These are phyloP conservation scores for Teunomyces tritomae DNA, from an alignment of 805 yeast species.

Conservation along the genomic window DNA sequence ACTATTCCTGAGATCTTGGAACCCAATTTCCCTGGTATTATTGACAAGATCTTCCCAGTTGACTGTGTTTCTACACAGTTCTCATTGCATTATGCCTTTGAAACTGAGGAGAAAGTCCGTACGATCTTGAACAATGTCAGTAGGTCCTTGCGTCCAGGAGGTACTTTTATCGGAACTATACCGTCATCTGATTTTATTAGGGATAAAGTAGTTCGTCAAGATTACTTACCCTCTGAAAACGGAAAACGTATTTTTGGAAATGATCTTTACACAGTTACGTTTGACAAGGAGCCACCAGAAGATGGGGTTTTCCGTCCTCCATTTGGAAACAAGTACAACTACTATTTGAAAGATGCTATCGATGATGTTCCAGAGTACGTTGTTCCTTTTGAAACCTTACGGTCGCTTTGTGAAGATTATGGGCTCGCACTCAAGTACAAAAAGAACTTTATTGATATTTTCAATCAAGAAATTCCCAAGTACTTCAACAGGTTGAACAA, in stretches of 20 bases:
- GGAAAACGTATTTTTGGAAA: constrained; percentile 73
- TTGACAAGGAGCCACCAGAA: constrained; percentile 74
- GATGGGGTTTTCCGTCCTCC: constrained; percentile 73
- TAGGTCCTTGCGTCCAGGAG: constrained; percentile 74
- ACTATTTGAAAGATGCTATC: constrained; percentile 86
- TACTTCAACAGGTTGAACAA: constrained; percentile 60
- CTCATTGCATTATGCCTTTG: constrained; percentile 93
- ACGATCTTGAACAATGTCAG: constrained; percentile 72
- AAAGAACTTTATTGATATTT: constrained; percentile 78
- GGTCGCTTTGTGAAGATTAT: constrained; percentile 81
- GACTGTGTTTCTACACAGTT: constrained; percentile 90
- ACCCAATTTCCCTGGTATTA: constrained; percentile 56
- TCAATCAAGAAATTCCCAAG: constrained; percentile 71
- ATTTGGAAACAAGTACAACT: constrained; percentile 81
- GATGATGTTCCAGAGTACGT: constrained; percentile 96
- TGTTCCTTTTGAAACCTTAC: constrained; percentile 86
- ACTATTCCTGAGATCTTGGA: constrained; percentile 65
- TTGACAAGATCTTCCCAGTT: constrained; percentile 70
- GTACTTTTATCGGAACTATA: constrained; percentile 88
- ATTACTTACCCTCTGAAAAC: constrained; percentile 30
- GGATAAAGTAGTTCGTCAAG: constrained; percentile 53
- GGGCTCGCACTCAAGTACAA: constrained; percentile 70
- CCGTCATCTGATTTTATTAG: constrained; percentile 86
- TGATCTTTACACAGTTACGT: constrained; percentile 73
- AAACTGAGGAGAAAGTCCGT: constrained; percentile 75